These are phyloP conservation scores for Sherardia arvensis DNA, from an alignment of 257 asterid genomes.

Conservation along the genomic window DNA sequence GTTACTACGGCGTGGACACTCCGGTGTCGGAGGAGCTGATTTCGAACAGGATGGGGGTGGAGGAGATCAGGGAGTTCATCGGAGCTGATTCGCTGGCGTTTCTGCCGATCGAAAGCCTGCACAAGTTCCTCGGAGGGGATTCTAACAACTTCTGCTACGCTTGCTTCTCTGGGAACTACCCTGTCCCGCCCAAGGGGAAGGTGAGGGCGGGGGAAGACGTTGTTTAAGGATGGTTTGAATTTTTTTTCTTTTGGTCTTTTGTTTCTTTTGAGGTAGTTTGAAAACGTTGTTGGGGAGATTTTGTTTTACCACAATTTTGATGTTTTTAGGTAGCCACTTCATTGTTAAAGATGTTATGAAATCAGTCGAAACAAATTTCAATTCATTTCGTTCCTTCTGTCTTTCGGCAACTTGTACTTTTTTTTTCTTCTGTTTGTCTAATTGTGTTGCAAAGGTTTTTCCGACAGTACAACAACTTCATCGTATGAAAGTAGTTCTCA, in stretches of 20 bases:
- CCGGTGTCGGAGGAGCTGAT: slow-evolving; percentile 75
- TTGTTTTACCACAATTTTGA: neutral
- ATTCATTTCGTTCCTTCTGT: neutral
- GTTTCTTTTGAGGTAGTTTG: neutral
- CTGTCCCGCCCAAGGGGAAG: slow-evolving; percentile 64
- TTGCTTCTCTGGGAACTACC: slow-evolving; percentile 71
- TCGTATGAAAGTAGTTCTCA: too few relatives aligned
- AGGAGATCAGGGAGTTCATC: slow-evolving; percentile 66
- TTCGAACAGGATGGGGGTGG: slow-evolving; percentile 63
- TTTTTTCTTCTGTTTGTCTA: neutral
- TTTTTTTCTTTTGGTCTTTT: neutral
- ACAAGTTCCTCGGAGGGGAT: slow-evolving; percentile 36
- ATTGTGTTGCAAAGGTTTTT: neutral
- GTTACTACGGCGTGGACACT: slow-evolving; percentile 85
- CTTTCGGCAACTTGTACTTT: too few relatives aligned
- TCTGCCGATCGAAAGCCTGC: slow-evolving; percentile 48
- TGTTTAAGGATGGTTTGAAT: slow-evolving; percentile 53
- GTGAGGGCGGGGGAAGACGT: slow-evolving; percentile 79
- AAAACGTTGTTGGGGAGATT: neutral
- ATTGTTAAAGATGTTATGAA: neutral
- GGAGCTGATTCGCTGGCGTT: slow-evolving; percentile 84
- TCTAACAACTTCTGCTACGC: slow-evolving; percentile 53
- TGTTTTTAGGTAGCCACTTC: neutral
- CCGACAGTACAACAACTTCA: neutral
- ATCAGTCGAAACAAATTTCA: neutral